Evolutionary conservation across 148 eudicot genomes (phyloP), one percentile per base, ranked within the genome.

Genomic region (Tetragonia tetragonoides): DNA sequence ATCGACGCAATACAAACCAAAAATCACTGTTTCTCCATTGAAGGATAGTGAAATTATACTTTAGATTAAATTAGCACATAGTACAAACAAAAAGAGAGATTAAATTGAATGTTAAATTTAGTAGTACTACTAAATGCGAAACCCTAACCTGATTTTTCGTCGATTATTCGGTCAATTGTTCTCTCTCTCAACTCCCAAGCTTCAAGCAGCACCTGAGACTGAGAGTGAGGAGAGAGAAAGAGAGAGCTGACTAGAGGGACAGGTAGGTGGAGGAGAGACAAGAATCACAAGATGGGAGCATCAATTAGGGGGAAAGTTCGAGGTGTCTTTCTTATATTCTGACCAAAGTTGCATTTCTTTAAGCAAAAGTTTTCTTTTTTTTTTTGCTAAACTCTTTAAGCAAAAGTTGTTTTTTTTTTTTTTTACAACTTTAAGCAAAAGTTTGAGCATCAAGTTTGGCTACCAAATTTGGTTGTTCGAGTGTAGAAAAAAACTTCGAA

Each of bases 201-300:
- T 14, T 24, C 15, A 23, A 68, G 24, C 70, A 68, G 24, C 70
- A 68, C 34, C 56, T 68, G 56, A 21, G 72, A 66, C 28, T 42
- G 72, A 41, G 51, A 21, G 39, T 15, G 40, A 37, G 62, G 64
- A 60, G 24, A 6, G 0, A 20, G 23, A 46, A 65, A 53, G 75
- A 49, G 40, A 39, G 24, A 12, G 34, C 34, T 28, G 34, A 28
- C 34, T 28, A 28, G 34, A 28, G 34, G 34, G 34, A 28, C 34
- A 28, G 34, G 34, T 1, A 28, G 34, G 34, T 28, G 34, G 34
- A 28, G 34, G 39, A 49, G 51, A 20, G 57, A 15, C 24, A 68
- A 66, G 21, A 63, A 14, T 21, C 8, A 38, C 3, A 3, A 65
- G 72, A 70, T 59, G 41, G 59, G 80, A 77, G 64, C 51, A 68